Base-by-base conservation (phyloP, 2,329 filamentous ascomycete genomes). In the Karstenula rhodostoma region DNA sequence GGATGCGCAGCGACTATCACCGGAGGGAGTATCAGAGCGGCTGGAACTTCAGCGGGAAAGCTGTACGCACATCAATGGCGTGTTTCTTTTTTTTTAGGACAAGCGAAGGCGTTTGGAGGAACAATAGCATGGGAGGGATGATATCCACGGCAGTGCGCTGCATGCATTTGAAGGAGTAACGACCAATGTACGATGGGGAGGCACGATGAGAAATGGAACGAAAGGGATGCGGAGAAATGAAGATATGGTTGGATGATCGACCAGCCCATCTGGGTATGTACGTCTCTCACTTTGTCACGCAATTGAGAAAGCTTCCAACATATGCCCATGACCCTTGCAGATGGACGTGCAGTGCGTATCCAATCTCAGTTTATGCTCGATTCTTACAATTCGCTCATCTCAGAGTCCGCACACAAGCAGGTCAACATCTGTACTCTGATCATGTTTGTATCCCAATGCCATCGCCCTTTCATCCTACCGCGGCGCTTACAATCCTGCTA, bases 211-310 rank as follows among this genome's bases (percentile, higher is more conserved):
- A 13, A 40, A n/a, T 40, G 35, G 5, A 40, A 7, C n/a, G 37
- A 19, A n/a, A 40, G 17, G 17, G 17, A 17, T 40, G 37, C n/a
- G 15, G 17, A 40, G 37, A 40, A n/a, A n/a, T 17, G 29, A 10
- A 40, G 10, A 40, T 17, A 40, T 2, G 10, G 35, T 40, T 1
- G n/a, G 19, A 23, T 9, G 19, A 10, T 22, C 27, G 27, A 9
- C 51, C 54, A 57, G 58, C 54, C 33, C 53, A 54, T 40, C 58
- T 60, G 58, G n/a, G 22, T 48, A 57, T 53, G 49, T 56, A n/a
- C 19, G 44, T 47, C n/a, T 33, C 29, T 55, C n/a, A 44, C n/a
- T 19, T 43, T 13, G 17, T 46, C 3, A n/a, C n/a, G 40, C 22
- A 46, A 35, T 27, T 25, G 19, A 46, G 12, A 23, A 44, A 7